Evolutionary conservation across 768 basidiomycete genomes (phyloP).

Genomic region (Suillus luteus): DNA sequence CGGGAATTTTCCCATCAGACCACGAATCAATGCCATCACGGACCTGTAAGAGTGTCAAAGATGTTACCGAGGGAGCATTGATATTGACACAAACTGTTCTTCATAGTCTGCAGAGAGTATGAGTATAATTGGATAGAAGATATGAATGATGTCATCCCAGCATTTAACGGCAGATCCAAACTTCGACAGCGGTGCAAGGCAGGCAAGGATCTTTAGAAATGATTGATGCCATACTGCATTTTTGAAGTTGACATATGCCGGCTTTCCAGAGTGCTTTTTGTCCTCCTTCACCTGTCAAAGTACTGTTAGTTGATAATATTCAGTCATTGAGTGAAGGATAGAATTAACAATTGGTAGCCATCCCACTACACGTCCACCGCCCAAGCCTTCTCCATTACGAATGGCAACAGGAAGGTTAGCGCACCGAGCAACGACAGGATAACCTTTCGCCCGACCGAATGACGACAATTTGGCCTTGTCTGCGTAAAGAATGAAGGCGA

Average conservation of each 20-base stretch:
- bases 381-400: slow-evolving; percentile 36
- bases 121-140: slow-evolving; percentile 22
- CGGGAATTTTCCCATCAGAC: too few species aligned
- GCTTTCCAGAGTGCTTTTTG: slow-evolving; percentile 10
- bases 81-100: slow-evolving; percentile 2
- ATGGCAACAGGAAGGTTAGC: slow-evolving; percentile 35
- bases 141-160: slow-evolving; percentile 4
- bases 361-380: slow-evolving; percentile 39
- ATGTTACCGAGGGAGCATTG: too few species aligned
- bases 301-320: not conserved
- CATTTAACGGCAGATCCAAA: slow-evolving; percentile 13
- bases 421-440: slow-evolving; percentile 37
- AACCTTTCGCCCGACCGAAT: slow-evolving; percentile 40
- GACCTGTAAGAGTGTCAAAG: too few species aligned
- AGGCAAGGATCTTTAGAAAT: slow-evolving; percentile 27
- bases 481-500: slow-evolving; percentile 40
- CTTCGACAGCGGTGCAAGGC: slow-evolving; percentile 14
- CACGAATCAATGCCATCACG: too few species aligned
- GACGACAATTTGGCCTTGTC: slow-evolving; percentile 42
- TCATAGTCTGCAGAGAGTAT: slow-evolving; percentile 31
- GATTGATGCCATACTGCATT: slow-evolving; percentile 25
- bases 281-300: slow-evolving; percentile 5
- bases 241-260: slow-evolving; percentile 20
- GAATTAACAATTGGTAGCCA: slow-evolving; percentile 40
- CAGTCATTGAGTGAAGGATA: not conserved